Base-by-base conservation (phyloP, 352 stramenopile species). In the Phytophthora lateralis region DNA sequence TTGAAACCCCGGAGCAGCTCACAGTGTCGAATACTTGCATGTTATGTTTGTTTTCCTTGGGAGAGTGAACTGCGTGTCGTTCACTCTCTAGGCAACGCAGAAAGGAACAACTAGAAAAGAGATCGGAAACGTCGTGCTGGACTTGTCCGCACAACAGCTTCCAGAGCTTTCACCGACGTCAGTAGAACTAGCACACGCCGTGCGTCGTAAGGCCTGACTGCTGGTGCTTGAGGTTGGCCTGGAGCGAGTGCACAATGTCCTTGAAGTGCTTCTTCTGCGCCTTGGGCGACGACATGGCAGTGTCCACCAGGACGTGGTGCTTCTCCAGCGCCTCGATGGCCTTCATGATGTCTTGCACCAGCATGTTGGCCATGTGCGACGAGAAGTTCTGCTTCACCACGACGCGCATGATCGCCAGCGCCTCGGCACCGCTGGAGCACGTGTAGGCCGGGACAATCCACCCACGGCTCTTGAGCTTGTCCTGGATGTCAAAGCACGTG, bases 361-460 rank as follows among this genome's bases (percentile, higher is more conserved):
- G 67, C 82, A 97, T 94, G 69, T 93, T 90, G 32, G 76, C 86
- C 86, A 96, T 95, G 70, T 91, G 77, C 57, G 83, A 89, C 21
- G 84, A 84, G 38, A 97, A 93, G 63, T 97, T 97, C 69, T 97
- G 89, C 72, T 96, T 97, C 50, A 95, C 85, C 14, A 97, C 89
- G 21, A 95, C 87, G 57, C 89, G 87, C 89, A 97, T 97, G 76
- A 97, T 96, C 43, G 83, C 73, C 30, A 97, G 69, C 48, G 79
- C 82, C 61, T 97, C 82, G 38, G 89, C 89, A 15, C 87, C 89
- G 12, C 73, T 76, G 18, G 85, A 91, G 71, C 87, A 96, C 51
- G 86, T 94, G 76, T 97, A 97, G 20, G 90, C 90, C 10, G 90
- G 90, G 14, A 97, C 82, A 62, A 96, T 97, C 90, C 90, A 97